A percentile compares a stretch with the other conserved stretches of the same genome.
phyloP scores from a whole-genome alignment of 225 moss, liverwort and hornwort genomes.

The Antitrichia curtipendula region DNA sequence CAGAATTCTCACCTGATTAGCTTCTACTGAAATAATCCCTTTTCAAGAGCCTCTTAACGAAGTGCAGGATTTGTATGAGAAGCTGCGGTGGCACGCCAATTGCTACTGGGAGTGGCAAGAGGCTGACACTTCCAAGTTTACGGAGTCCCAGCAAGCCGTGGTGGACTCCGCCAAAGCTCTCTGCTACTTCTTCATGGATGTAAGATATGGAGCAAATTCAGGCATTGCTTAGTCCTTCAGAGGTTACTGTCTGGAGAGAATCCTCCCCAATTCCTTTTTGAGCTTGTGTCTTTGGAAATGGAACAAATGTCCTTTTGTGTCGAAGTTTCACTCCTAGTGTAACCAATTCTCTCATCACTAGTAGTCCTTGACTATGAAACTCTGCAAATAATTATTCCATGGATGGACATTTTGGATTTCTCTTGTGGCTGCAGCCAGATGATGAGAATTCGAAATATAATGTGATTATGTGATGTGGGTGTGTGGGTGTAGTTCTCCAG shows the following conservation, averaged over 20 bases:
- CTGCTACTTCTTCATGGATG: conserved; percentile 16
- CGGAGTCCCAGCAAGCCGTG: conserved; percentile 1
- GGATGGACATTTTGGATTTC: neutral
- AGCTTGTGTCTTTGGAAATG: neutral
- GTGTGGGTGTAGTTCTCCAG: neutral
- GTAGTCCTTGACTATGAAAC: neutral
- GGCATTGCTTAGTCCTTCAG: neutral
- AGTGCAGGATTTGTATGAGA: conserved; percentile 23
- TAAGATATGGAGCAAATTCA: neutral
- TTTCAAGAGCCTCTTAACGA: too few species aligned
- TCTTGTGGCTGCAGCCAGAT: neutral
- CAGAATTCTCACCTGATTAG: neutral
- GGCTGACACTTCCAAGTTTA: neutral
- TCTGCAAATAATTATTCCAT: neutral
- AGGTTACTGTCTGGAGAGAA: neutral
- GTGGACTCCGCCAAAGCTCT: conserved; percentile 10
- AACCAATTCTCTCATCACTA: neutral
- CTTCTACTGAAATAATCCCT: neutral
- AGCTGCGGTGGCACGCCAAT: conserved; percentile 16
- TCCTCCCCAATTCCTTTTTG: neutral
- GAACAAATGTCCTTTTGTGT: neutral
- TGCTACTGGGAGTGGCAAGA: conserved; percentile 16
- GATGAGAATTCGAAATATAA: neutral
- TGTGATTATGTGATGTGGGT: neutral
- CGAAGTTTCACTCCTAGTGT: neutral